These are phyloP conservation scores for Cercospora sp. DNA, from an alignment of 2,329 filamentous ascomycete species.

Conservation along the genomic window DNA sequence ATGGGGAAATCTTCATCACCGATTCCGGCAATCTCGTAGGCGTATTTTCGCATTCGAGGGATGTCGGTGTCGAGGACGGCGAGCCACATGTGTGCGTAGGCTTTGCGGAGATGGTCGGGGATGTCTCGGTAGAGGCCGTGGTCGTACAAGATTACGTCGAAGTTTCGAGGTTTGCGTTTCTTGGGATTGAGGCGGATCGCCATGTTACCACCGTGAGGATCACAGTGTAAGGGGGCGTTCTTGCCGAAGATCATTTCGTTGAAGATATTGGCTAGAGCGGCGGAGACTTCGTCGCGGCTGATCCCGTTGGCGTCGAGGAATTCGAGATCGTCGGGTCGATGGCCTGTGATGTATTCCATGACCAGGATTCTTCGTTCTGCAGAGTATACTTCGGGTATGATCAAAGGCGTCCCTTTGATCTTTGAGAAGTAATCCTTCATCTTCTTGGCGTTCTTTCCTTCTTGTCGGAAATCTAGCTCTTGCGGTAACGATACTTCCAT, in stretches of 20 bases:
- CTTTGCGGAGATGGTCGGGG: conserved; percentile 71
- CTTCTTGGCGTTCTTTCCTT: conserved; percentile 79
- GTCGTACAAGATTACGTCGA: conserved; percentile 94
- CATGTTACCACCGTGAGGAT: conserved; percentile 94
- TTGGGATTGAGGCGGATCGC: conserved; percentile 76
- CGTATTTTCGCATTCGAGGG: conserved; percentile 80
- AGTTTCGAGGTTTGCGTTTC: conserved; percentile 66
- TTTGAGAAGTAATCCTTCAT: conserved; percentile 78
- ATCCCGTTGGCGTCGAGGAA: conserved; percentile 85
- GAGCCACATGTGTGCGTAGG: conserved; percentile 96
- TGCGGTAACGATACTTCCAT: conserved; percentile 89
- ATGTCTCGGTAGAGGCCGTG: conserved; percentile 96
- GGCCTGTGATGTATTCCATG: conserved; percentile 89
- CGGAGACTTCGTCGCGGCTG: conserved; percentile 92
- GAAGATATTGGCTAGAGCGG: conserved; percentile 86
- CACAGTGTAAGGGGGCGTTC: conserved; percentile 87
- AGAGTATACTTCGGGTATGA: conserved; percentile 89
- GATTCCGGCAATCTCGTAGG: conserved; percentile 84
- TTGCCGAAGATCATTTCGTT: conserved; percentile 99
- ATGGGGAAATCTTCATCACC: conserved; percentile 88
- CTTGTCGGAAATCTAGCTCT: conserved; percentile 84
- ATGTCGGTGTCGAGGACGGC: conserved; percentile 91
- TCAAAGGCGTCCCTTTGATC: conserved; percentile 72
- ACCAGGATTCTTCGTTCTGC: conserved; percentile 85
- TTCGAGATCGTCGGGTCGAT: conserved; percentile 81